Base-by-base conservation (phyloP, 2,329 filamentous ascomycete genomes). In the Penicillium occitanis region DNA sequence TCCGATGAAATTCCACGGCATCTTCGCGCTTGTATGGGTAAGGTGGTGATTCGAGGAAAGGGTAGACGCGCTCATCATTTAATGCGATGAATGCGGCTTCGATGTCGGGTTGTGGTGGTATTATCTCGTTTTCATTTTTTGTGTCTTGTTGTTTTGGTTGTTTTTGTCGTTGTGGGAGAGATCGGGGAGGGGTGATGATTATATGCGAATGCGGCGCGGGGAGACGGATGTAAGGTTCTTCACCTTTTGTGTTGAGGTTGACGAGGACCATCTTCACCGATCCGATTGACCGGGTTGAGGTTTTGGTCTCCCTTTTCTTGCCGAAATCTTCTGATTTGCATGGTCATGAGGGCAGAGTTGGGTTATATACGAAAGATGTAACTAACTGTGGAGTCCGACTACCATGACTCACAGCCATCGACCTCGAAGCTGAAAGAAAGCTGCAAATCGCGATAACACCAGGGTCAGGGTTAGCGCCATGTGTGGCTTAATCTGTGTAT, bases 111-210 rank as follows among this genome's bases (percentile, higher is more conserved):
- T 28, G 40, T 51, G 59, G 63, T 17, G 58, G 37, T 19, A 8
- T 61, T 22, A 19, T 51, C 22, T 25, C 46, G 13, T 14, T 50
- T 28, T 17, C 37, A 10, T 17, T 14, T 22, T 42, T 57, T 48
- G n/a, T 11, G 8, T n/a, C 13, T 65, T 60, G 17, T 17, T 25
- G 10, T 8, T 22, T 19, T 19, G 19, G 19, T 19, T 19, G 14
- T 10, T 25, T 5, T 13, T 13, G 40, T 22, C 11, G 19, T 13
- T 44, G 40, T 25, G 25, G 6, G 30, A 30, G 11, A 17, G 60
- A 60, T 5, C 72, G 71, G 25, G 71, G 68, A 35, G 71, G 71
- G 13, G 73, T 74, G 64, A 75, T 68, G 62, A 74, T 73, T 46
- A 74, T 72, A 35, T 73, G 68, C 10, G 68, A 60, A 19, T 67